Evolutionary conservation across 139 green algal genomes (phyloP), one percentile per base, ranked within the genome.

Genomic region (Volvox africanus): DNA sequence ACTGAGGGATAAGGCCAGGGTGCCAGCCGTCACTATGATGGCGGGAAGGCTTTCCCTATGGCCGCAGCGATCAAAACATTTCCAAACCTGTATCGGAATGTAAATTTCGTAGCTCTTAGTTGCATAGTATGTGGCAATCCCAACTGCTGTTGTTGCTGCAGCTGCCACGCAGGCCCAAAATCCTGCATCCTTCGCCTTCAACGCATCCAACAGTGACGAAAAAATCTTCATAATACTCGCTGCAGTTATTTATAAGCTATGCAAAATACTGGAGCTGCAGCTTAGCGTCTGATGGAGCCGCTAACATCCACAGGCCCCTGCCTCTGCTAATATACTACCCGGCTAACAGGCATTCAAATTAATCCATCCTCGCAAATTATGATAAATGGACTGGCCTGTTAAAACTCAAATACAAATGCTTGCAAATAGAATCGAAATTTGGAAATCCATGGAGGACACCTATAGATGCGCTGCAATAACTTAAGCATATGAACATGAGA

Each of bases 1-100:
- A 99, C 96, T 98, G 96, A 91, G 65, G 67, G 30, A 44, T 68
- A 19, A 11, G 22, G 33, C 37, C 19, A 87, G 55, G 55, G n/a
- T 24, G 30, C 61, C 24, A 61, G 69, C 80, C 20, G 19, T 80
- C 35, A 32, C 0, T 36, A 62, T 81, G 62, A 78, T 82, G 80
- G 37, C 76, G 65, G 32, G n/a, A 75, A 75, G 75, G 21, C 24
- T 33, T 32, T 33, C 22, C 75, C 16, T 26, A 28, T 61, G 75
- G 13, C 18, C 33, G 30, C 2, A n/a, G 33, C 22, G 19, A 67
- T 1, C 9, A 28, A n/a, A 36, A 36, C 65, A 35, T 13, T 61
- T 14, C 75, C 20, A n/a, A 35, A 95, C 93, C 92, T 95, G 85
- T 9, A 94, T 89, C 14, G 93, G 93, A 19, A 95, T 88, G 75